phyloP scores from a whole-genome alignment of 108 stramenopile species.

The Conticribra weissflogii region DNA sequence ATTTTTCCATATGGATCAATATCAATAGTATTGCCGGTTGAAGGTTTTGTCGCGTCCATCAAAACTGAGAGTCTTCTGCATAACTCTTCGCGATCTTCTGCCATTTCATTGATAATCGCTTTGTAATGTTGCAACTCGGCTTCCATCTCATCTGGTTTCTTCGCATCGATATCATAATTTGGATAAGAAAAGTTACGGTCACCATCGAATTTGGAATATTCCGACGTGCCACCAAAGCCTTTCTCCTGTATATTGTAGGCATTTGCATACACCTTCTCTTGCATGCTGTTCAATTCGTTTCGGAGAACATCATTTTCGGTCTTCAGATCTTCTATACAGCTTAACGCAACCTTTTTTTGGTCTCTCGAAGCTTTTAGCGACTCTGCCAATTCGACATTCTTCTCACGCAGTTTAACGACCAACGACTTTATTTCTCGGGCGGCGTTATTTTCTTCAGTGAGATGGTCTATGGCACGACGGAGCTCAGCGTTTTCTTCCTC shows the following conservation, averaged over 20 bases:
- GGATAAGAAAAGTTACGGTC: conserved; percentile 14
- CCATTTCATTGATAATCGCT: conserved; percentile 11
- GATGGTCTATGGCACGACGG: conserved; percentile 14
- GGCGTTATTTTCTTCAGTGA: conserved; percentile 21
- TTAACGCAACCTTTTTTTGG: conserved; percentile 21
- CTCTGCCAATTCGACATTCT: conserved; percentile 25
- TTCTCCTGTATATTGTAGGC: neutral
- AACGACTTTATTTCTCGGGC: conserved; percentile 25
- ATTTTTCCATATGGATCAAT: neutral
- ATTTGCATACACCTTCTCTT: neutral
- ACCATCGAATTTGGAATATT: neutral
- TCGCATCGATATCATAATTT: neutral
- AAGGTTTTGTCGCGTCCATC: conserved; percentile 2
- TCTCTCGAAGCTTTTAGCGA: conserved; percentile 14
- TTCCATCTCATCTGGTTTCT: neutral
- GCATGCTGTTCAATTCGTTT: neutral
- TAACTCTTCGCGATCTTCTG: conserved; percentile 15
- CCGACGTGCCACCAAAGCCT: neutral
- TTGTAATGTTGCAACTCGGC: conserved; percentile 21
- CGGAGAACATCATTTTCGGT: conserved; percentile 24
- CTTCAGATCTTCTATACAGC: conserved; percentile 24
- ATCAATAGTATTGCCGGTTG: neutral
- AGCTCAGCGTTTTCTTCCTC: conserved; percentile 28
- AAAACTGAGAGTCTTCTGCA: conserved; percentile 9
- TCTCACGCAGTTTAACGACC: conserved; percentile 21